Evolutionary conservation across 805 yeast genomes (phyloP), one percentile per base, ranked within the genome.

Genomic region (Osmozyma mogii): DNA sequence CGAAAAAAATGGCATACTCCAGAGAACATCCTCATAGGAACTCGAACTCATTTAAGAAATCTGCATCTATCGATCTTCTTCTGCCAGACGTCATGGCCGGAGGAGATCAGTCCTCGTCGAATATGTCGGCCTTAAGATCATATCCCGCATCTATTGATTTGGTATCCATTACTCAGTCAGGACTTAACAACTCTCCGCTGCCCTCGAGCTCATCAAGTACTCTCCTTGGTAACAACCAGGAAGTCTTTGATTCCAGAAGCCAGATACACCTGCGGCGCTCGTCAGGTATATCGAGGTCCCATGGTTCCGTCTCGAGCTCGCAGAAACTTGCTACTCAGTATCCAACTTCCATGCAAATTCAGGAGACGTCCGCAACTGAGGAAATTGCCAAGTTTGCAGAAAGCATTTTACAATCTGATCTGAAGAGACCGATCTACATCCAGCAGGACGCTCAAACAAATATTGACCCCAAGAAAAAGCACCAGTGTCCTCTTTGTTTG

Each of bases 401-500:
- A 30, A 29, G 40, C 27, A 40, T 43, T 34, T 25, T 45, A 31
- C 37, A 38, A 15, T 40, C 45, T 14, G 54, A 49, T 25, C 22
- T 38, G 25, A 49, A 37, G 21, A 40, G 35, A 22, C 55, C 48
- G 29, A 41, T 43, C 15, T 35, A 44, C 26, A 33, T 43, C 29
- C 43, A 36, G 28, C 42, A 42, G 9, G 54, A 49, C 28, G 44
- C 58, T 41, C 58, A 61, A 30, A 65, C 69, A 28, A 35, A 35
- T 17, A 30, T 38, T 24, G 68, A 62, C 37, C 65, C 67, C 6
- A 75, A 72, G 44, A 78, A 76, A 50, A 61, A 64, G 29, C 83
- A 78, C 50, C 65, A 64, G 39, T 78, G 85, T 54, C 82, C 82
- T 2, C 49, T 75, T 24, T 76, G 84, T 47, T 72, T 69, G 27